phyloP scores from a whole-genome alignment of 306 rosid genomes.

The Fragaria vesca region DNA sequence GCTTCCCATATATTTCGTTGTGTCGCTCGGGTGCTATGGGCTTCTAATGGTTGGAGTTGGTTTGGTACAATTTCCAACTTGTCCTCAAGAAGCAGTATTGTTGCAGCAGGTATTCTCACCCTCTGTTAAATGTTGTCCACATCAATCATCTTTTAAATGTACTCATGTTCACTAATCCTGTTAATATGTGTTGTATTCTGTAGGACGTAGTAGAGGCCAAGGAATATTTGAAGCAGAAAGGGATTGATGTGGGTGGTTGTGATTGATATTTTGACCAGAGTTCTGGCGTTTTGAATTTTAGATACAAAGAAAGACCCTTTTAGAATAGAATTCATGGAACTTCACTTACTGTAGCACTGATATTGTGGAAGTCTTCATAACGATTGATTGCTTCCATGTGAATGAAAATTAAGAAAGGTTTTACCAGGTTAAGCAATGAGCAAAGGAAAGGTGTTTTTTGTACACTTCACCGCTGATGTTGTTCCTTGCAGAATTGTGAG shows the following conservation, averaged over 20 bases:
- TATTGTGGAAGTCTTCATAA: neutral
- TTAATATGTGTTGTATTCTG: conserved; percentile 7
- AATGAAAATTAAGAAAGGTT: neutral
- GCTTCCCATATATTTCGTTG: conserved; percentile 77
- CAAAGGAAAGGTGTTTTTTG: neutral
- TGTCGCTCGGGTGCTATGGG: conserved; percentile 90
- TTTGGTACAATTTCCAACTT: conserved; percentile 78
- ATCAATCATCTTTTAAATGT: neutral
- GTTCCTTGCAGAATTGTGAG: neutral
- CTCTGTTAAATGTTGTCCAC: neutral
- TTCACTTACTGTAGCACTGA: neutral
- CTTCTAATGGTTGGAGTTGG: conserved; percentile 92
- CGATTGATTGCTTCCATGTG: neutral
- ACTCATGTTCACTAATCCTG: neutral
- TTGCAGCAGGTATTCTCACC: conserved; percentile 52
- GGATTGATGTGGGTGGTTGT: conserved; percentile 55
- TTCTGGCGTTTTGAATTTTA: neutral
- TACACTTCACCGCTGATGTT: neutral
- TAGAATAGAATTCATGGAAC: neutral
- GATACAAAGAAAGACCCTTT: neutral
- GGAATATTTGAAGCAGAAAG: conserved; percentile 62
- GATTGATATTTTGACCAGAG: conserved; percentile 32
- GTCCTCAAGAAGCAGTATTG: conserved; percentile 73
- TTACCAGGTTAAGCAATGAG: neutral
- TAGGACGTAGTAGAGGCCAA: conserved; percentile 82